Base-by-base conservation (phyloP, 2,329 filamentous ascomycete genomes). In the Harringtonia aguacate region DNA sequence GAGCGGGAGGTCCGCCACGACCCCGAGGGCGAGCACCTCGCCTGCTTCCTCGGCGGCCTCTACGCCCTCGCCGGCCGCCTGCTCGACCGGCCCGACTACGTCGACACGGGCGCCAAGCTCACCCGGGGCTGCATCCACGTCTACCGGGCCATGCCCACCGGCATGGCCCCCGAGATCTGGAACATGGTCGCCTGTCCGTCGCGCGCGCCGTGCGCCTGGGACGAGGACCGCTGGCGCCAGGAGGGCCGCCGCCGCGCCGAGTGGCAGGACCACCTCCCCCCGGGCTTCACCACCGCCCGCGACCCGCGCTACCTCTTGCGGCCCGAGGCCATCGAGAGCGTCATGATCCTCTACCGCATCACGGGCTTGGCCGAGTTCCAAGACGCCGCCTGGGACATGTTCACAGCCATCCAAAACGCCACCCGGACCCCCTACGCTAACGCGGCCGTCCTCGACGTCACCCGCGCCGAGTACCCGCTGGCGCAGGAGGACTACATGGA, bases 51-150 rank as follows among this genome's bases (percentile, higher is more conserved):
- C 2, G 66, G 66, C 14, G 66, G 64, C 18, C 68, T 68, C 65
- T 58, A 67, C 24, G 66, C 59, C 33, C 58, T 69, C 33, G 66
- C 60, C 29, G 57, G 59, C 8, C 57, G 57, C 24, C 29, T 44
- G 13, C 45, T 49, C 33, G 31, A 18, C 4, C 39, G 38, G 21
- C 41, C 41, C 10, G 54, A 56, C 7, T 57, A 73, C 48, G 56
- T 76, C 41, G 58, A 64, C 36, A 55, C 69, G 15, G 73, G 63
- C n/a, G 60, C 61, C 9, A 65, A 66, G 36, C 63, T 77, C n/a
- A 66, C 72, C 1, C 62, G 67, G 20, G 73, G 73, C 34, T 77
- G 73, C 50, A 62, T 71, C 18, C 77, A 72, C 73, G 67, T 66
- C 1, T 77, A 77, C 55, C 61, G 65, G 31, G 59, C 61, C 12